These are phyloP conservation scores for Aspergillus felis DNA, from an alignment of 2,329 filamentous ascomycete species.

Conservation along the genomic window DNA sequence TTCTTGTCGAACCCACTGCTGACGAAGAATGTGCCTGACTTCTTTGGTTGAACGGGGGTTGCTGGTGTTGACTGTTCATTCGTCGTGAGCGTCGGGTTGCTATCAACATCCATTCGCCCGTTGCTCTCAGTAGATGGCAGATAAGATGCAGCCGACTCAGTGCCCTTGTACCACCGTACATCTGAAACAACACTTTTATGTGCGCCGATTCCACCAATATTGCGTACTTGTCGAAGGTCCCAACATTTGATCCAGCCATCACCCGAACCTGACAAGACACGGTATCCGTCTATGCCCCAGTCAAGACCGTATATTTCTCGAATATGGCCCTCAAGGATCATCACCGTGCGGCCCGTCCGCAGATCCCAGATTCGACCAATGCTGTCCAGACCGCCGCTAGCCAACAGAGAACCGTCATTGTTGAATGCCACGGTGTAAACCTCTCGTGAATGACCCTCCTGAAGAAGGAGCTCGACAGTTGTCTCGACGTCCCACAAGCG, in stretches of 20 bases:
- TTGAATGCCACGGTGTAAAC: constrained; percentile 91
- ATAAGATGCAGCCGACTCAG: constrained; percentile 67
- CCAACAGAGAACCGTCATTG: constrained; percentile 81
- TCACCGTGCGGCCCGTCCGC: constrained; percentile 85
- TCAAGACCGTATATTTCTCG: constrained; percentile 90
- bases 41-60: constrained; percentile 64
- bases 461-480: constrained; percentile 75
- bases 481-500: constrained; percentile 91
- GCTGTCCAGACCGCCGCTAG: constrained; percentile 89
- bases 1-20: constrained; percentile 90
- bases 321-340: constrained; percentile 91
- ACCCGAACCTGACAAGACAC: constrained; percentile 86
- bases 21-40: constrained; percentile 86
- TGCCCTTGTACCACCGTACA: constrained; percentile 87
- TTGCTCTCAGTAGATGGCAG: constrained; percentile 58
- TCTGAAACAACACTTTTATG: constrained; percentile 91
- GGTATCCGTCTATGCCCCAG: constrained; percentile 86
- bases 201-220: constrained; percentile 79
- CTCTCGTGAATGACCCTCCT: constrained; percentile 92
- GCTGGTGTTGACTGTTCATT: constrained; percentile 15
- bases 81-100: constrained; percentile 8
- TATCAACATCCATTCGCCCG: constrained; percentile 46
- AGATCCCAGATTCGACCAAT: constrained; percentile 96
- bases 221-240: constrained; percentile 87
- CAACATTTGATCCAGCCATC: constrained; percentile 98